Percentiles rank a stretch among this genome's conserved stretches.
These are phyloP conservation scores for Moesziomyces sp. DNA, from an alignment of 1,284 basidiomycete species.

Conservation along the genomic window DNA sequence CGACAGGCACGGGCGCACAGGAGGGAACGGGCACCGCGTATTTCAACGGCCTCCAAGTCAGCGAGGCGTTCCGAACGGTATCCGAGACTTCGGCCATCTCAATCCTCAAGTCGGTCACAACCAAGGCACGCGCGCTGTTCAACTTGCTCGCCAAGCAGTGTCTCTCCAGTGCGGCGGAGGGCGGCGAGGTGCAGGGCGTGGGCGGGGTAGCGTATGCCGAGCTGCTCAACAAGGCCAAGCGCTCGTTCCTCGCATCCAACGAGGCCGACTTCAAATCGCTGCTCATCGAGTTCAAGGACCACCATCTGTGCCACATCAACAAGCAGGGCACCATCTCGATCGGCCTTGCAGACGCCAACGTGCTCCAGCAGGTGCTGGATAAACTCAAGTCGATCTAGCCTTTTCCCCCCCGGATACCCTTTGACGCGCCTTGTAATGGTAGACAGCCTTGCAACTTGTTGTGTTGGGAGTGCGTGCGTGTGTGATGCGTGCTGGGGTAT, in stretches of 20 bases:
- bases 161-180: background rate
- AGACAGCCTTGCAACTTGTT: too few relatives aligned
- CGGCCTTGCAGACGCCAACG: slow-evolving; percentile 19
- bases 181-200: background rate
- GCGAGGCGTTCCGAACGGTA: slow-evolving; percentile 27
- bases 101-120: slow-evolving; percentile 54
- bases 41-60: slow-evolving; percentile 37
- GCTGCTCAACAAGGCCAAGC: slow-evolving; percentile 39
- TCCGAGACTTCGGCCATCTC: slow-evolving; percentile 49
- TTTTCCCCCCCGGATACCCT: background rate
- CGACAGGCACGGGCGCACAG: slow-evolving; percentile 2
- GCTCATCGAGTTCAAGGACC: slow-evolving; percentile 57
- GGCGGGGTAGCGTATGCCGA: slow-evolving; percentile 37
- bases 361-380: slow-evolving; percentile 27
- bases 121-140: slow-evolving; percentile 53
- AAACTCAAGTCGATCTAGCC: slow-evolving; percentile 29
- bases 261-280: slow-evolving; percentile 46
- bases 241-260: slow-evolving; percentile 48
- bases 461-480: background rate
- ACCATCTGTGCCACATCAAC: slow-evolving; percentile 39
- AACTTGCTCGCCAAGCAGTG: slow-evolving; percentile 40
- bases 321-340: slow-evolving; percentile 29
- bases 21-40: slow-evolving; percentile 5
- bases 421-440: too few relatives aligned
- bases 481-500: background rate